Evolutionary conservation across 257 asterid species (phyloP).

Genomic region (Lavandula angustifolia): DNA sequence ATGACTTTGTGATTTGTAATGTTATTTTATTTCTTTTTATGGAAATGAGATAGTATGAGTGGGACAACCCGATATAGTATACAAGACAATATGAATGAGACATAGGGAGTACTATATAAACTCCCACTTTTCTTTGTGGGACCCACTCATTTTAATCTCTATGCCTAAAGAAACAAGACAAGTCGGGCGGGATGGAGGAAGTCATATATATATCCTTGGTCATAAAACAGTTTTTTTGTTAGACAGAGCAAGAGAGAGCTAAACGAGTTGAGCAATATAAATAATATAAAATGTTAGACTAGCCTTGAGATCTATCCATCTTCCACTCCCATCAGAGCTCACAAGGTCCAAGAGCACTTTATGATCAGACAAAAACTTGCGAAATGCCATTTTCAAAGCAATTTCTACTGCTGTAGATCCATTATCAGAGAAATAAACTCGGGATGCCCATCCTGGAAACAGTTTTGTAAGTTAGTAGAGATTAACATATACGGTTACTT

Average conservation of each 20-base stretch:
- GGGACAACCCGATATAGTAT: no score
- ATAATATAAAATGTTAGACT: slow-evolving; percentile 20
- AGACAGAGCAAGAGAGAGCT: background rate
- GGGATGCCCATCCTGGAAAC: slow-evolving; percentile 88
- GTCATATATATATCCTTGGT: no score
- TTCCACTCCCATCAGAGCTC: slow-evolving; percentile 39
- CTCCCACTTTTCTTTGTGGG: no score
- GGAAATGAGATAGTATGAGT: no score
- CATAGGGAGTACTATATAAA: no score
- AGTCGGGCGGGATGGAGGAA: no score
- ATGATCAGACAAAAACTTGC: slow-evolving; percentile 81
- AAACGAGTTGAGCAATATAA: slow-evolving; percentile 12
- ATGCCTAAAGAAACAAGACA: no score
- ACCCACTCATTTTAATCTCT: no score
- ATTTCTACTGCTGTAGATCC: slow-evolving; percentile 98
- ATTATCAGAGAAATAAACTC: slow-evolving; percentile 89
- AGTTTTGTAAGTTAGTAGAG: slow-evolving; percentile 23
- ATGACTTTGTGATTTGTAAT: no score
- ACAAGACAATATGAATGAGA: no score
- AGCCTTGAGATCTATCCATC: slow-evolving; percentile 72
- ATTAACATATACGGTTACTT: slow-evolving; percentile 22
- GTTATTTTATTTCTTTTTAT: no score
- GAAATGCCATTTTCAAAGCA: slow-evolving; percentile 97
- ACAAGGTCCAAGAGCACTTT: slow-evolving; percentile 41
- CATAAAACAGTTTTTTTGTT: background rate